Conservation (phyloP, 2,329 filamentous ascomycete genomes). For the Colletotrichum sp. region DNA sequence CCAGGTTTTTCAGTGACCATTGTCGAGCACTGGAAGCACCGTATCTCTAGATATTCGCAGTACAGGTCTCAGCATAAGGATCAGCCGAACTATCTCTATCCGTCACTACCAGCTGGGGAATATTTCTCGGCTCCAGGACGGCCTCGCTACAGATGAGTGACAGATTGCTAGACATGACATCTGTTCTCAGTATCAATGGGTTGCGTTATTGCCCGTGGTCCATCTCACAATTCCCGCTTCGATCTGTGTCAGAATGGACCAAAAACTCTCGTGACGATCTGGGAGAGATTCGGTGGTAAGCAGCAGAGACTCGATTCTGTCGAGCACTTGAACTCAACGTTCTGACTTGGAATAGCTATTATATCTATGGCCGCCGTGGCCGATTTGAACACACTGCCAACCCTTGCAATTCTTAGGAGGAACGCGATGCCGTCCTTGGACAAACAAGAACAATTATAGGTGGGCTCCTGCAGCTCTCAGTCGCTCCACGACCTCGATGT, state of each 20-base stretch:
- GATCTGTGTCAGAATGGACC: neutral
- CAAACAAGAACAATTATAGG: accelerated
- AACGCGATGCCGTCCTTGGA: accelerated
- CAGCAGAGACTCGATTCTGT: neutral
- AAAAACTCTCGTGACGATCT: neutral
- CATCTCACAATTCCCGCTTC: neutral
- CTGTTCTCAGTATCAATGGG: accelerated
- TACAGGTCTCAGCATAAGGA: accelerated
- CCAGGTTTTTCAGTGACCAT: neutral
- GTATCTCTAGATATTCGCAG: neutral
- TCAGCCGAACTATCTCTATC: accelerated
- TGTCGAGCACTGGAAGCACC: accelerated
- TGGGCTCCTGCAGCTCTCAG: neutral
- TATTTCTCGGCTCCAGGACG: neutral
- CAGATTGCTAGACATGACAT: neutral
- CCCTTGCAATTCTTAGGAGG: neutral
- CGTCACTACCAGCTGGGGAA: neutral
- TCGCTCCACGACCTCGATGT: neutral
- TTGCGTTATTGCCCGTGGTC: neutral
- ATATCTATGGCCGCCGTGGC: accelerated
- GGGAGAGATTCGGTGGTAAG: neutral
- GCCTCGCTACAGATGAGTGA: neutral
- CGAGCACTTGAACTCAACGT: neutral
- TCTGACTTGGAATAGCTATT: accelerated
- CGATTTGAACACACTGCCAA: neutral